Base-by-base conservation (phyloP, 2,329 filamentous ascomycete species). In the Metarhizium guizhouense region DNA sequence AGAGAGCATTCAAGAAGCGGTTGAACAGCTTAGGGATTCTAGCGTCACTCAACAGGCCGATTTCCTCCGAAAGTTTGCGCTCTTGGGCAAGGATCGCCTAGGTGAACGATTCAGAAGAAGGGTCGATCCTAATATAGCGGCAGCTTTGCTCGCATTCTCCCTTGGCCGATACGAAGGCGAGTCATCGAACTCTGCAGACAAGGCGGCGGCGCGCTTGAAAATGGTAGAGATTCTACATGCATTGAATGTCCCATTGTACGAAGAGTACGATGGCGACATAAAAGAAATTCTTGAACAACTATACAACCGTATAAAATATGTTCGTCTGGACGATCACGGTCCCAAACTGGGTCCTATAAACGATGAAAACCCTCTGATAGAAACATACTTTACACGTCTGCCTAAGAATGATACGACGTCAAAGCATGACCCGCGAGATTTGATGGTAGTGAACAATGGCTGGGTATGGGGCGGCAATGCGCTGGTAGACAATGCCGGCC, bases 391-490 rank as follows among this genome's bases (percentile, higher is more conserved):
- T 71, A 97, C 94, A 0, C 84, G 93, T 32, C 77, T 99, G 45
- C 89, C 92, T 1, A 69, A 81, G 34, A 96, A 95, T 63, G 83
- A 87, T 11, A 83, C 79, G 11, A 96, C 94, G 0, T 79, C 84
- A 58, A 85, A 89, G 65, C 87, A 95, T 65, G 85, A 85, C 56
- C 79, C 85, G 1, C 86, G 86, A 56, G 86, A 91, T 47, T 78
- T 95, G 49, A 89, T 90, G 2, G 74, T 99, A 53, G 92, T 86
- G 45, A 97, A 97, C 72, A 99, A 99, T 67, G 94, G 94, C 47
- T 99, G 94, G 94, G 92, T 99, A 8, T 99, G 94, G 94, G 93
- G 90, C 57, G 93, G 93, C 6, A 95, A 97, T 72, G 93, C 94
- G 1, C 81, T 97, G 71, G 81, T 90, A 47, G 94, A 99, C 73